Evolutionary conservation across 805 yeast species (phyloP).

Genomic region (Yamadazyma philogaea): DNA sequence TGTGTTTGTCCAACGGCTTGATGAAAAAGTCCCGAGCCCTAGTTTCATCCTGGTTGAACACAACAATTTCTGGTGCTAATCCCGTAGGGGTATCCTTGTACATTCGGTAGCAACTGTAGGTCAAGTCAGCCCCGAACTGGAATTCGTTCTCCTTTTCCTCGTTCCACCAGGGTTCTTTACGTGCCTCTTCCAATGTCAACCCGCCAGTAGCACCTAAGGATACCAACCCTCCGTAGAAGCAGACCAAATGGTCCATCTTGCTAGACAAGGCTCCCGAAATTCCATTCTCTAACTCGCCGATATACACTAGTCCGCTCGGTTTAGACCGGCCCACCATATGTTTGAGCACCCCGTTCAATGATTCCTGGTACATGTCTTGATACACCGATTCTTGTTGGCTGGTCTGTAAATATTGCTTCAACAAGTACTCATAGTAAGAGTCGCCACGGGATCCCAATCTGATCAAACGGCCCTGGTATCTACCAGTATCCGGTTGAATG

Average conservation of each 20-base stretch:
- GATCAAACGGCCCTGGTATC: slow-evolving; percentile 60
- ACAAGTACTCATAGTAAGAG: slow-evolving; percentile 84
- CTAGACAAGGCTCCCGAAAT: slow-evolving; percentile 55
- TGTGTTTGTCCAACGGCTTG: slow-evolving; percentile 73
- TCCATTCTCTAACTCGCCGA: slow-evolving; percentile 78
- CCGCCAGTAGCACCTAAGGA: slow-evolving; percentile 91
- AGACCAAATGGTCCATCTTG: slow-evolving; percentile 91
- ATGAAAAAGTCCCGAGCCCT: slow-evolving; percentile 57
- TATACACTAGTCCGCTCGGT: slow-evolving; percentile 61
- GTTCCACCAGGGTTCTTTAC: slow-evolving; percentile 55
- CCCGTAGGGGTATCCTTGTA: slow-evolving; percentile 74
- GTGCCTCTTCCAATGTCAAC: slow-evolving; percentile 51
- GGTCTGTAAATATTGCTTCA: slow-evolving; percentile 84
- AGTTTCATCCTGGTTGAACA: slow-evolving; percentile 59
- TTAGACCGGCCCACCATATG: slow-evolving; percentile 57
- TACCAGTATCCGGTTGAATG: slow-evolving; percentile 71
- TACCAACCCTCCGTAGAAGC: slow-evolving; percentile 85
- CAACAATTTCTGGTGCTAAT: slow-evolving; percentile 83
- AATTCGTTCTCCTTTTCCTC: slow-evolving; percentile 58
- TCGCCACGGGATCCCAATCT: slow-evolving; percentile 91
- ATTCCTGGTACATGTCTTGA: slow-evolving; percentile 69
- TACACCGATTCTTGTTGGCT: slow-evolving; percentile 57
- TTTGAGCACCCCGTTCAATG: slow-evolving; percentile 73
- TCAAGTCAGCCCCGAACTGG: slow-evolving; percentile 66
- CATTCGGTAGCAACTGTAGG: slow-evolving; percentile 81